Base-by-base conservation (phyloP, 2,329 filamentous ascomycete genomes). In the Plenodomus biglobosus region DNA sequence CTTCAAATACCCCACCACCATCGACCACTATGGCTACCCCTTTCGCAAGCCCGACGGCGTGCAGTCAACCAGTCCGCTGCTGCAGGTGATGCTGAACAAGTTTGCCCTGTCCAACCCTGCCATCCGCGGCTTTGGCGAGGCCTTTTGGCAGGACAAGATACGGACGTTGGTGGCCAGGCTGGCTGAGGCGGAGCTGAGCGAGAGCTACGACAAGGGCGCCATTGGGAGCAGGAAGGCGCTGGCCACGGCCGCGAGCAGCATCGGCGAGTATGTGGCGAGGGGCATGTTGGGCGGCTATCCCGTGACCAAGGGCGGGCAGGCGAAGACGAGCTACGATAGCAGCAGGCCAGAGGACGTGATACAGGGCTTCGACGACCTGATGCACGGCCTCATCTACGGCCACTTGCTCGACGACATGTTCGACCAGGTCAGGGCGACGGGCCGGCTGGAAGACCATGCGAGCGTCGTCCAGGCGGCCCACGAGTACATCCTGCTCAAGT, bases 151-250 rank as follows among this genome's bases (percentile, higher is more conserved):
- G 47, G 65, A 58, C 78, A 83, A 60, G 74, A 58, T 71, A 18
- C 56, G 61, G 43, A 52, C 59, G 13, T 55, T 73, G 36, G 59
- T 73, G 3, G 61, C 59, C 41, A 67, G 66, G 42, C 57, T 92
- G 44, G 84, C 80, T 8, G 79, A 84, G 24, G 86, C 84, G 1
- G 83, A 89, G 42, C 75, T 92, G 24, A 90, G 86, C 1, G 88
- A 92, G 69, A 90, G 86, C 66, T 92, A 91, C 62, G 88, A 92
- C 68, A 90, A 90, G 70, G 88, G 86, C 13, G 78, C 83, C 0
- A 73, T 92, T 56, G 88, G 88, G 0, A 84, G 85, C 50, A 78
- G 88, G 42, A 91, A 90, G 73, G 88, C 86, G 17, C 72, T 92
- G 40, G 83, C 88, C 0, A 90, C 88, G 6, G 87, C 85, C 0